Evolutionary conservation across 257 asterid genomes (phyloP).

Genomic region (Lycium barbarum): DNA sequence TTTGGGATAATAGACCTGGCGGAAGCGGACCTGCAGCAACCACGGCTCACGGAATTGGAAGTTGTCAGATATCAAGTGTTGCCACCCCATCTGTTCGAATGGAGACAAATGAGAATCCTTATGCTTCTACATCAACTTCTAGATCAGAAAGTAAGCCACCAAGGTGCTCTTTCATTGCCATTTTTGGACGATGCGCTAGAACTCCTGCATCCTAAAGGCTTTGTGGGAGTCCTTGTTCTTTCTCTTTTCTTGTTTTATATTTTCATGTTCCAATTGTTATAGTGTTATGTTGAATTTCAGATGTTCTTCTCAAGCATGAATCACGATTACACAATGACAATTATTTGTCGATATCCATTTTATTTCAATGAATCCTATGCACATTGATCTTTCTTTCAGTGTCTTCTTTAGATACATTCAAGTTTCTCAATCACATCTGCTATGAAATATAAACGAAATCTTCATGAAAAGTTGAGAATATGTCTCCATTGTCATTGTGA

Average conservation of each 20-base stretch:
- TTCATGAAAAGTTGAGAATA: neutral
- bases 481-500: neutral
- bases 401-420: too few species aligned
- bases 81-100: neutral
- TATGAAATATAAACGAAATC: neutral
- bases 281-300: neutral
- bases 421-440: too few species aligned
- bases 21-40: neutral
- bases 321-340: neutral
- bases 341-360: neutral
- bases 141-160: conserved; percentile 43
- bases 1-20: conserved; percentile 52
- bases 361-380: neutral
- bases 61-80: neutral
- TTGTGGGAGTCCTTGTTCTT: neutral
- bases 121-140: conserved; percentile 12
- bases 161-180: conserved; percentile 41
- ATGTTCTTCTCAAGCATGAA: neutral
- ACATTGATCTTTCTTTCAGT: neutral
- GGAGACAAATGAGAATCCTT: conserved; percentile 18
- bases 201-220: conserved; percentile 36
- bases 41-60: neutral
- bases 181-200: conserved; percentile 46
- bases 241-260: too few species aligned
- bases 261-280: neutral